phyloP scores from a whole-genome alignment of 148 eudicot genomes.

The Amaranthus hypochondriacus region DNA sequence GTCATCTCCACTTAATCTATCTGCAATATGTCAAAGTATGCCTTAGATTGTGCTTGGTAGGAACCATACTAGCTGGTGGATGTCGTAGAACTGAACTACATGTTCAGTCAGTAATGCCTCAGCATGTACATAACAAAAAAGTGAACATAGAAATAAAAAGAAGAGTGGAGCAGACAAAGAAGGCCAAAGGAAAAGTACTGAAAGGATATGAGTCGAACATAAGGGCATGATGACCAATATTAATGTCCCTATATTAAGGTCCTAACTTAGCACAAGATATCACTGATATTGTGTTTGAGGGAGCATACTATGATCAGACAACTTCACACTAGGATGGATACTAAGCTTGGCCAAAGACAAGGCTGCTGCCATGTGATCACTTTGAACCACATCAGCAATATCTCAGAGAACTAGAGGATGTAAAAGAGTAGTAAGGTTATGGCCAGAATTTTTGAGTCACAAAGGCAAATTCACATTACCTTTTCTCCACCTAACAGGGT shows the following conservation, averaged over 20 bases:
- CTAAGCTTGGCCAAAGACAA: no score
- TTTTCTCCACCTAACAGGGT: no score
- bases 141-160: background rate
- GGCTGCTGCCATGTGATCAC: no score
- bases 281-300: background rate
- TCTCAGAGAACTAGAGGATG: no score
- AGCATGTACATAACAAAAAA: background rate
- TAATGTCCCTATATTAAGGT: background rate
- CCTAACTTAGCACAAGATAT: background rate
- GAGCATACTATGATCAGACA: background rate
- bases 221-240: background rate
- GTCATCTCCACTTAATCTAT: conserved; percentile 43
- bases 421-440: no score
- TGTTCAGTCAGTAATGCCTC: background rate
- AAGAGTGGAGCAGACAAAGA: background rate
- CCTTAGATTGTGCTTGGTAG: conserved; percentile 8
- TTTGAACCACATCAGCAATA: no score
- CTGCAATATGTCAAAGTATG: conserved; percentile 40
- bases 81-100: background rate
- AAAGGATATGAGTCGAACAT: background rate
- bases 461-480: no score
- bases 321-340: background rate
- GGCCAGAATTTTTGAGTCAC: no score
- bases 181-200: no score
- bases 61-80: background rate